Evolutionary conservation across 208 protist genomes (phyloP).

Genomic region (Herpetomonas tarakana): DNA sequence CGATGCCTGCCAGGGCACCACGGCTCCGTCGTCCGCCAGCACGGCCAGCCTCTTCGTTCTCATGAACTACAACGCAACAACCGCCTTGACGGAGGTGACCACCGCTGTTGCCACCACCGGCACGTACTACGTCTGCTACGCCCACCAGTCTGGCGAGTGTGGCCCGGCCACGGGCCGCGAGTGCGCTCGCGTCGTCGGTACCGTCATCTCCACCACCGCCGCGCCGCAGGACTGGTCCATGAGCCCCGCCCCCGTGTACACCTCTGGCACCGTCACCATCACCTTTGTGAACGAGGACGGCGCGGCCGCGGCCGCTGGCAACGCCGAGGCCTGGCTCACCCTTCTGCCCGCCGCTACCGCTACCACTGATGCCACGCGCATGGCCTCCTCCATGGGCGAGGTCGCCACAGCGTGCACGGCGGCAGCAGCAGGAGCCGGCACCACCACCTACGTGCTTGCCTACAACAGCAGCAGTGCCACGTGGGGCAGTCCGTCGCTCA

Average conservation of each 20-base stretch:
- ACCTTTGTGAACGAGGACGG: conserved; percentile 24
- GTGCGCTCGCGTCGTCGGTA: conserved; percentile 74
- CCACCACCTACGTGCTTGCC: conserved; percentile 23
- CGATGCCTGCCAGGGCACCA: conserved; percentile 41
- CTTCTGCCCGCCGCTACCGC: conserved; percentile 11
- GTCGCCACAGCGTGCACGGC: conserved; percentile 40
- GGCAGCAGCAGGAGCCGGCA: conserved; percentile 1
- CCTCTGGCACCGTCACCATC: conserved; percentile 30
- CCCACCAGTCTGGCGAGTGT: conserved; percentile 41
- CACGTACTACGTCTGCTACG: conserved; percentile 82
- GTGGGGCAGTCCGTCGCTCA: conserved; percentile 18
- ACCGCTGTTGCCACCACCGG: conserved; percentile 47
- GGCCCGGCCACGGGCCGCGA: conserved; percentile 25
- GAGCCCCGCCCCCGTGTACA: conserved; percentile 49
- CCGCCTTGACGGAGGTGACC: conserved; percentile 22
- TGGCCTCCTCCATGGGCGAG: conserved; percentile 27
- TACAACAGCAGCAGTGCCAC: conserved; percentile 15
- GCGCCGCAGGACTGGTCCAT: conserved; percentile 54
- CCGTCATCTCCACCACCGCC: conserved; percentile 37
- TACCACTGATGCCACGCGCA: conserved; percentile 7
- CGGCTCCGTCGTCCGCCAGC: conserved; percentile 9
- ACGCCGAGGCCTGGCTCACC: conserved; percentile 37
- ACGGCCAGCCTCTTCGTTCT: conserved; percentile 30
- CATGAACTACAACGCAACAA: conserved; percentile 17
- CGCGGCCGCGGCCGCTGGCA: conserved; percentile 4